A percentile compares a stretch with the other conserved stretches of the same genome.
phyloP scores from a whole-genome alignment of 139 green algal genomes.

The Zygnema circumcarinatum region DNA sequence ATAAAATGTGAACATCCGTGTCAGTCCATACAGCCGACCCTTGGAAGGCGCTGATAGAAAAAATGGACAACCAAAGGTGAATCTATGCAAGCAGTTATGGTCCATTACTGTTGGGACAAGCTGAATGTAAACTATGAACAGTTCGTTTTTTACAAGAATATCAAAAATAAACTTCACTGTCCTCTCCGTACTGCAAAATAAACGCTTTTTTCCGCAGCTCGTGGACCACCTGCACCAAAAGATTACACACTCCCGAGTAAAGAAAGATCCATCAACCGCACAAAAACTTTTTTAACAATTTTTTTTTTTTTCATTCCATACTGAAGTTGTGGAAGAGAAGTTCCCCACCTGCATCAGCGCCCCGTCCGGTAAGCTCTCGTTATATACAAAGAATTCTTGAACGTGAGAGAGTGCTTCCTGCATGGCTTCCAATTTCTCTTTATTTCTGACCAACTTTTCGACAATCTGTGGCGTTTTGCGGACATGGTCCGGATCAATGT shows the following conservation, averaged over 20 bases:
- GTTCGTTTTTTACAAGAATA: too few species aligned
- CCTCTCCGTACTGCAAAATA: not conserved
- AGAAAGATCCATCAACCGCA: not conserved
- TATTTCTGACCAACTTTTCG: not conserved
- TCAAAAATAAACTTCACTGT: too few species aligned
- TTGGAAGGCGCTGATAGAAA: too few species aligned
- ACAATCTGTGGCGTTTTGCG: not conserved
- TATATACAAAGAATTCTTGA: not conserved
- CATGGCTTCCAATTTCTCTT: conserved; percentile 13
- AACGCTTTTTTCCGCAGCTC: not conserved
- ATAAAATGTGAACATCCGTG: too few species aligned
- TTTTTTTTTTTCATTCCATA: too few species aligned
- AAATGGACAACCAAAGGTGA: too few species aligned
- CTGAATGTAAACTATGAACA: too few species aligned
- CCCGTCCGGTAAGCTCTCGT: not conserved
- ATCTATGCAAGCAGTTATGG: too few species aligned
- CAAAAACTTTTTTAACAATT: not conserved
- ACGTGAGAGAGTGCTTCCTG: conserved; percentile 65
- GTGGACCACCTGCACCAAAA: not conserved
- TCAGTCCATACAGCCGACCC: too few species aligned
- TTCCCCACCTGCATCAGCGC: not conserved
- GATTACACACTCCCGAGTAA: not conserved
- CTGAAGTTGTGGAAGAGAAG: too few species aligned
- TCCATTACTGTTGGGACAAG: too few species aligned
- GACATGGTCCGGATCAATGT: conserved; percentile 7